phyloP scores from a whole-genome alignment of 1,139 yeast species.

The Eremothecium cymbalariae region DNA sequence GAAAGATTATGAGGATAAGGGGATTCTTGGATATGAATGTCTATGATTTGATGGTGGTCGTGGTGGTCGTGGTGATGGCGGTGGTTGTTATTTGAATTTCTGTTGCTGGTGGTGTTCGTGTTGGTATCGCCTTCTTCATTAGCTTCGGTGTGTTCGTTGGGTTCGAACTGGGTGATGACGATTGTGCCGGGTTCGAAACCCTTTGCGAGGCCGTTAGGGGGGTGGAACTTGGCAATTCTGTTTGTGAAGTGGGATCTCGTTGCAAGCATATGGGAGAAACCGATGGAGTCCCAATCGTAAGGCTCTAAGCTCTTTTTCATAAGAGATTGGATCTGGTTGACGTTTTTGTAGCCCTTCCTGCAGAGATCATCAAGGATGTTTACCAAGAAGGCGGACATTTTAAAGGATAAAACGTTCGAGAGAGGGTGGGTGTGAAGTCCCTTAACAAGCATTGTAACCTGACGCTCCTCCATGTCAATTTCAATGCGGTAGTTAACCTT shows the following conservation, averaged over 20 bases:
- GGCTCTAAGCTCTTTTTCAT: slow-evolving; percentile 3
- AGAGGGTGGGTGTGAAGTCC: slow-evolving; percentile 4
- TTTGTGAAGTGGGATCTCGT: slow-evolving; percentile 5
- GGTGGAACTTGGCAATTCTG: slow-evolving; percentile 4
- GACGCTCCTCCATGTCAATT: slow-evolving; percentile 2
- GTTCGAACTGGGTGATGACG: slow-evolving; percentile 5
- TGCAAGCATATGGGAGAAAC: slow-evolving; percentile 3
- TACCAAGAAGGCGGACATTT: slow-evolving; percentile 3
- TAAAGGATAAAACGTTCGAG: slow-evolving; percentile 3
- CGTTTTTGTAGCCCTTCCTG: slow-evolving; percentile 5
- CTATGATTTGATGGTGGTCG: too few relatives aligned
- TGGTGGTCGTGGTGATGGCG: too few relatives aligned
- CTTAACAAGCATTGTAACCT: slow-evolving; percentile 5
- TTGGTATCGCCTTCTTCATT: background rate
- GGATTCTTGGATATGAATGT: too few relatives aligned
- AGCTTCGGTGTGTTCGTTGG: background rate
- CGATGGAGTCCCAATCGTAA: slow-evolving; percentile 4
- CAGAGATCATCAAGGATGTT: slow-evolving; percentile 5
- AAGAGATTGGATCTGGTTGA: slow-evolving; percentile 3
- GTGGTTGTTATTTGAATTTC: too few relatives aligned
- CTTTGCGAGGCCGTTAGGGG: slow-evolving; percentile 4
- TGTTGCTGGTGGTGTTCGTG: too few relatives aligned
- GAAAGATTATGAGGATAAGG: too few relatives aligned
- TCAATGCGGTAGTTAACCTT: slow-evolving; percentile 5
- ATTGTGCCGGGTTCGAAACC: slow-evolving; percentile 6